A percentile compares a stretch with the other conserved stretches of the same genome.
Evolutionary conservation across 441 rosid genomes (phyloP).

Genomic region (Metrosideros polymorpha): DNA sequence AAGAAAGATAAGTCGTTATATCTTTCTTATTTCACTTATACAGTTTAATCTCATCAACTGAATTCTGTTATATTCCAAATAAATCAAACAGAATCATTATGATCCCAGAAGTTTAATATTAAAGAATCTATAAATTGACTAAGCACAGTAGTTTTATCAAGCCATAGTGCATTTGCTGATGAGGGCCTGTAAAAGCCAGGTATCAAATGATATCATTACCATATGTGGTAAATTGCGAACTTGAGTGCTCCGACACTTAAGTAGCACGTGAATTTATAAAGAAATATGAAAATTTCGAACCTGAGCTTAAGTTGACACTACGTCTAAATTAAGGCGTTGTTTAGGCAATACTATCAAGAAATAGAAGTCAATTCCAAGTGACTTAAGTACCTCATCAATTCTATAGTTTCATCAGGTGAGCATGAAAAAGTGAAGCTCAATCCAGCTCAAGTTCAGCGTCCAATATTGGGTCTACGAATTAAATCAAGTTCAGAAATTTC

Average conservation of each 20-base stretch:
- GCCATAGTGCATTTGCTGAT: neutral
- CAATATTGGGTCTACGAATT: neutral
- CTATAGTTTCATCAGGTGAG: neutral
- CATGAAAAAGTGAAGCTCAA: neutral
- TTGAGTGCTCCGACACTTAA: neutral
- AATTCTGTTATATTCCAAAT: neutral
- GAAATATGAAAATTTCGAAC: neutral
- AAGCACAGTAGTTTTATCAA: neutral
- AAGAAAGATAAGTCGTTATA: neutral
- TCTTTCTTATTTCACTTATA: neutral
- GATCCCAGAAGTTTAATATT: neutral
- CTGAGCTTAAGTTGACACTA: neutral
- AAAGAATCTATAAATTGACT: neutral
- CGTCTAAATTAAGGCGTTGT: neutral
- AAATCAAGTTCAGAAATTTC: neutral
- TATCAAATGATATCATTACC: neutral
- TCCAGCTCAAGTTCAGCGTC: neutral
- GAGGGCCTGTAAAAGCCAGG: neutral
- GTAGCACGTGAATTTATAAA: neutral
- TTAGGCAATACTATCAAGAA: neutral
- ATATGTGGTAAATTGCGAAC: neutral
- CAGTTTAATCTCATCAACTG: neutral
- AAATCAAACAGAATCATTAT: neutral
- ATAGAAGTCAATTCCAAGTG: neutral
- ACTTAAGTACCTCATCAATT: neutral